phyloP scores from a whole-genome alignment of 192 early-diverging fungal species.

The Backusella parvicylindrica region DNA sequence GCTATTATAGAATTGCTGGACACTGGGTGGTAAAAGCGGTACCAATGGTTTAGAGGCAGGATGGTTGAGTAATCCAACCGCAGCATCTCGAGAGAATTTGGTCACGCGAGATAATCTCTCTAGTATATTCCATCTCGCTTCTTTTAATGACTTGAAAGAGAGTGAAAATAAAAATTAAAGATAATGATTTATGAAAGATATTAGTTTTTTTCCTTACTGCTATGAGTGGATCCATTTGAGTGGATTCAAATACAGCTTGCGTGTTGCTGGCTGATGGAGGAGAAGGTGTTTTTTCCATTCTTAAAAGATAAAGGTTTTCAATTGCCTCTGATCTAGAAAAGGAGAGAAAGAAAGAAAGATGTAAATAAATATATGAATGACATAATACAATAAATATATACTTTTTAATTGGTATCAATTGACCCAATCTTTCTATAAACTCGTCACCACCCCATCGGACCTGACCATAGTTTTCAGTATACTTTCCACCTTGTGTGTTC shows the following conservation, averaged over 20 bases:
- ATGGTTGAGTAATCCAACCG: slow-evolving; percentile 45
- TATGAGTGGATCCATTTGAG: slow-evolving; percentile 35
- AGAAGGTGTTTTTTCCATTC: neutral
- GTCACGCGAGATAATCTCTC: slow-evolving; percentile 77
- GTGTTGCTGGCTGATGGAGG: neutral
- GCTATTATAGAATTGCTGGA: slow-evolving; percentile 51
- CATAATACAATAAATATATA: neutral
- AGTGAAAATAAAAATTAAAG: neutral
- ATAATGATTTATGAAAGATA: neutral
- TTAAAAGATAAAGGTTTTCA: neutral
- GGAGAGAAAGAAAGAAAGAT: neutral
- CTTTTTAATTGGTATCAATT: slow-evolving; percentile 35
- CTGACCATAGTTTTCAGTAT: slow-evolving; percentile 29
- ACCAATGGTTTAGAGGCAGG: slow-evolving; percentile 52
- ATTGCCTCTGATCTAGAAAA: neutral
- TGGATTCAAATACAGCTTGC: slow-evolving; percentile 28
- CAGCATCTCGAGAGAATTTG: slow-evolving; percentile 63
- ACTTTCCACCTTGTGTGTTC: slow-evolving; percentile 10
- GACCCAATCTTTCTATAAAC: slow-evolving; percentile 50
- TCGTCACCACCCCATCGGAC: slow-evolving; percentile 69
- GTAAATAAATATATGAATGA: neutral
- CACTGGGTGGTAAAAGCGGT: slow-evolving; percentile 44
- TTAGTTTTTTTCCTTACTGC: slow-evolving; percentile 26
- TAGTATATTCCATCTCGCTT: slow-evolving; percentile 69
- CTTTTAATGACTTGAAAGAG: slow-evolving; percentile 54